Evolutionary conservation across 345 rosid species (phyloP), one percentile per base, ranked within the genome.

Genomic region (Capsella bursapastoris): DNA sequence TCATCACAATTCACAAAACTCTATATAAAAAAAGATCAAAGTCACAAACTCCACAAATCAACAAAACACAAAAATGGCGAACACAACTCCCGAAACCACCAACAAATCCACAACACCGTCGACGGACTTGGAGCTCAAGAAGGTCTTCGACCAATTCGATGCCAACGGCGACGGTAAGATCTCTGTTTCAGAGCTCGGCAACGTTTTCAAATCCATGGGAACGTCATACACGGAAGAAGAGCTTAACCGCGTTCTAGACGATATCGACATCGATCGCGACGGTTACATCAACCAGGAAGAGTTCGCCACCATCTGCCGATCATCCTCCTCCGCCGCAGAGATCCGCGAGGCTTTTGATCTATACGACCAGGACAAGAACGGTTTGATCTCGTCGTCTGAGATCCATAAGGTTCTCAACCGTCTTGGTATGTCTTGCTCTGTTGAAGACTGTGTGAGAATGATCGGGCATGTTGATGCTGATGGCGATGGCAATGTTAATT

Each of bases 161-260:
- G 11, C 90, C 64, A 90, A 93, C 79, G 80, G 83, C 56, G 98
- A 93, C 65, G 97, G 98, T 25, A 87, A 82, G 87, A 90, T 93
- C 90, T 93, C 97, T 8, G 72, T 71, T 1, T 6, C 68, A 0
- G 98, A 93, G 70, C 93, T 93, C 59, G 79, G 85, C 4, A 81
- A 71, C 16, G 92, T 93, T 22, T 63, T 93, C 81, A 75, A 86
- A 47, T 66, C 97, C 18, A 78, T 86, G 84, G 97, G 97, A n/a
- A 81, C 93, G 12, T 5, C 66, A 65, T 83, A 79, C 83, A 57
- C 88, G 1, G 40, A 78, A 16, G 74, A 37, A 0, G 96, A 89
- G 55, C 80, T 93, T 8, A 44, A 58, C 47, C 78, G 76, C 2
- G 89, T 81, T 3, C 77, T 93, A 86, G 90, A 83, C 37, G 98